These are phyloP conservation scores for Lactuca sativa DNA, from an alignment of 129 eudicot species.

Conservation along the genomic window DNA sequence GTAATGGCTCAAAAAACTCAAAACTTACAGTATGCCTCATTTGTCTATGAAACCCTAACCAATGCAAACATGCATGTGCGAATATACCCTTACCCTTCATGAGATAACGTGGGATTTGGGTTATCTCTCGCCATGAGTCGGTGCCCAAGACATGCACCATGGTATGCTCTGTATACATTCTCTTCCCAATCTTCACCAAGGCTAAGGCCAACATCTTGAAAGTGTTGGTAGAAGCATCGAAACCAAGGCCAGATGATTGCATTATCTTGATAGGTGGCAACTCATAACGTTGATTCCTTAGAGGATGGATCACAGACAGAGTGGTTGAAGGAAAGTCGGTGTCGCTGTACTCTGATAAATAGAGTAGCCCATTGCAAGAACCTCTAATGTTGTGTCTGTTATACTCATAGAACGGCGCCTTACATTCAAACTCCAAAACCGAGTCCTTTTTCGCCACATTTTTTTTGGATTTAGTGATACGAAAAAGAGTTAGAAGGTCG, in stretches of 20 bases:
- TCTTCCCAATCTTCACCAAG: not conserved
- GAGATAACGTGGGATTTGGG: not conserved
- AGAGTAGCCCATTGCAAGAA: constrained; percentile 2
- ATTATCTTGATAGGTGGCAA: not conserved
- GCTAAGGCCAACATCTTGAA: not conserved
- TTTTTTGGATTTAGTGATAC: not conserved
- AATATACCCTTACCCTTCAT: not conserved
- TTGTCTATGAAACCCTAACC: not conserved
- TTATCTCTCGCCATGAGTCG: constrained; percentile 10
- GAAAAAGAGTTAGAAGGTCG: not conserved
- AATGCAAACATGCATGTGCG: not conserved
- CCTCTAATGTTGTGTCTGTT: not conserved
- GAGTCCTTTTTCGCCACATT: not conserved
- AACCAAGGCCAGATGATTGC: not conserved
- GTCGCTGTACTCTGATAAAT: not conserved
- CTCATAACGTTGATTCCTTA: not conserved
- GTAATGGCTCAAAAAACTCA: not conserved
- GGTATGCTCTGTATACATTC: not conserved
- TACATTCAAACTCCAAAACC: not conserved
- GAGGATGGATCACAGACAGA: constrained; percentile 1
- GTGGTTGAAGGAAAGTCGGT: not conserved
- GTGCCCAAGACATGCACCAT: constrained; percentile 10
- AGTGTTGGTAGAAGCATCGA: not conserved
- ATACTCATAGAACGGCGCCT: too few relatives aligned
- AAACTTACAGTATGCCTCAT: too few relatives aligned